phyloP scores from a whole-genome alignment of 176 grass and related monocot genomes.

The Hordeum marinum region DNA sequence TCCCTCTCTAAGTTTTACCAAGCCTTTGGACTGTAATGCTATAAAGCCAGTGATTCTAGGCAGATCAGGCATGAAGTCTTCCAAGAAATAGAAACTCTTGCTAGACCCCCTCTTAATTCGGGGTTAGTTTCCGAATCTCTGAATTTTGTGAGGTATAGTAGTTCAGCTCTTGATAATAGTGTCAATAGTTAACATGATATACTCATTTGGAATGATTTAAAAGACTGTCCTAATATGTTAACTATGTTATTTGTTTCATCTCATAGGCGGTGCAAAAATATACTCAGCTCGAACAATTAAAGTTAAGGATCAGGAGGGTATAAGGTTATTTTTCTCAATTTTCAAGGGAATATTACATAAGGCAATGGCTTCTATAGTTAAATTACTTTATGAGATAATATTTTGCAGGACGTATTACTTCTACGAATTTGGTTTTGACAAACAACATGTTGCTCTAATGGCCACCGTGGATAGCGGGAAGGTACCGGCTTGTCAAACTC shows the following conservation, averaged over 20 bases:
- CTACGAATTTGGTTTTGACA: slow-evolving; percentile 75
- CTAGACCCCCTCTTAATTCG: neutral
- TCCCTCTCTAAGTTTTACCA: neutral
- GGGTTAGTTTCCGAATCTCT: neutral
- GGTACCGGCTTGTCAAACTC: slow-evolving; percentile 40
- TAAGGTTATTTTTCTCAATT: slow-evolving; percentile 50
- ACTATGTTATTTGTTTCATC: slow-evolving; percentile 19
- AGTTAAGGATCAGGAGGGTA: slow-evolving; percentile 86
- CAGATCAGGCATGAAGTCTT: neutral
- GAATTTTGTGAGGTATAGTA: neutral
- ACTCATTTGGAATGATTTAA: neutral
- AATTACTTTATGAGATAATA: slow-evolving; percentile 17
- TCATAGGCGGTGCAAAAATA: slow-evolving; percentile 74
- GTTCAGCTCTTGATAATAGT: neutral
- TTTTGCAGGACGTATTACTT: slow-evolving; percentile 82
- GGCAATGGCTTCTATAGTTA: neutral
- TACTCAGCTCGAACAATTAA: slow-evolving; percentile 80
- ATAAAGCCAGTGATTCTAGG: neutral
- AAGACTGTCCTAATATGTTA: slow-evolving; percentile 3
- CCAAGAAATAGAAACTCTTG: neutral
- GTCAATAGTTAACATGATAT: neutral
- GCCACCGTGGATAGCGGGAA: slow-evolving; percentile 76
- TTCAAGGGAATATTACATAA: neutral
- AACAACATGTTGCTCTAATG: slow-evolving; percentile 78
- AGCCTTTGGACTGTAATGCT: neutral